Base-by-base conservation (phyloP, 768 basidiomycete species). In the Sporobolomyces roseus region DNA sequence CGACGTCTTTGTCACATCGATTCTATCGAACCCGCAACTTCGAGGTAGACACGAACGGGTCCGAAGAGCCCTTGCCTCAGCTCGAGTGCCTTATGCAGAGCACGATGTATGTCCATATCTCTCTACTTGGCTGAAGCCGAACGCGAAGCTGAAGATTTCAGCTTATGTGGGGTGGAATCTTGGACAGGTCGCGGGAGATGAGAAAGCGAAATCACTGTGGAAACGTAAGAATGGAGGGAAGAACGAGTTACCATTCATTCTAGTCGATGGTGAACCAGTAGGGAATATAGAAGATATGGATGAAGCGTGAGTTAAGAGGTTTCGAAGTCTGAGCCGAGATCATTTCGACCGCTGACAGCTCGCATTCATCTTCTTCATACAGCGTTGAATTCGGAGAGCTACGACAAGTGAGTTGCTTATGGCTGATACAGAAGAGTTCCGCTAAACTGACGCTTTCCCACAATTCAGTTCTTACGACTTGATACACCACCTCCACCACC, bases 361-460 rank as follows among this genome's bases (percentile, higher is more conserved):
- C 10, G 6, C 21, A 6, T 21, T 60, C 27, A n/a, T n/a, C n/a
- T n/a, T 30, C 25, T 25, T 30, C 21, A 2, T 4, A 14, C 63
- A 74, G 74, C 12, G 74, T 75, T 63, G 74, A 75, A 55, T 73
- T 70, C n/a, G 74, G 74, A 32, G 74, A 75, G 45, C 56, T 75
- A 21, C 63, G 72, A 10, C 74, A 74, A 41, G 61, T 62, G 8
- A 38, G 61, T 30, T 43, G 36, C 14, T 13, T 4, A 43, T 56
- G 36, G 6, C 21, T 14, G 13, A 23, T 13, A 46, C 7, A 23
- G 45, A 13, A 23, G 21, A 46, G 21, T 7, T 46, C 45, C 4
- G 23, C 35, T 56, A 25, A 56, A n/a, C 32, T n/a, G 7, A 5
- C 17, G 7, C 4, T 43, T 6, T n/a, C 9, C 29, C 32, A 17